Evolutionary conservation across 495 filamentous ascomycete genomes (phyloP), one percentile per base, ranked within the genome.

Genomic region (Penicillium waksmanii): DNA sequence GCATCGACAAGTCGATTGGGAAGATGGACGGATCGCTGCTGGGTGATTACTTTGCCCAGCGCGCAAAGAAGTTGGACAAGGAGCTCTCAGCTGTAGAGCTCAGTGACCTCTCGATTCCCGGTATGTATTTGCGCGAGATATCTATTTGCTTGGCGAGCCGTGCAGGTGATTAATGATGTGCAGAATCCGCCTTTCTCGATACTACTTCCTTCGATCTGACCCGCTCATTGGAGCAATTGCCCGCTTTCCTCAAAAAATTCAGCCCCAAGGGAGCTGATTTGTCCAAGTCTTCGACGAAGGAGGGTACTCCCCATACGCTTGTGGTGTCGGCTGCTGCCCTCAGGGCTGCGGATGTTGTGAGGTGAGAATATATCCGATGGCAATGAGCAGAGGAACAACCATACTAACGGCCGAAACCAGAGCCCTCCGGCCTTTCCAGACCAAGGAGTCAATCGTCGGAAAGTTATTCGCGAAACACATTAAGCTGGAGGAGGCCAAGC

Each of bases 401-500:
- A 44, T 17, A n/a, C 42, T 44, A 19, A 44, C n/a, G 2, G 3
- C 6, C 8, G n/a, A 44, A 17, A 44, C 56, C 34, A 92, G 92
- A 63, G 82, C 86, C 5, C 75, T 97, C 17, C 85, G 90, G 35
- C 81, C 83, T 53, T 96, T 92, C 67, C 88, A 92, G 64, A 87
- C 80, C 13, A 93, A 93, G 70, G 84, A 89, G 19, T 85, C 81
- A 25, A 78, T 80, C 46, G 86, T 98, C 3, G 92, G 89, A 21
- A 98, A 98, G 73, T 80, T 98, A 51, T 98, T 98, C 72, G 94
- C 96, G 8, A 98, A 98, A 70, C 95, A 98, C 62, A 96, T 98
- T 77, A 98, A 98, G 75, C 63, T 98, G 6, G 83, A 90, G 53
- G 96, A 97, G 61, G 89, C 92, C 17, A 85, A 93, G 55, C 82